A percentile compares a stretch with the other conserved stretches of the same genome.
These are phyloP conservation scores for Serendipita vermifera DNA, from an alignment of 768 basidiomycete genomes.

Conservation along the genomic window DNA sequence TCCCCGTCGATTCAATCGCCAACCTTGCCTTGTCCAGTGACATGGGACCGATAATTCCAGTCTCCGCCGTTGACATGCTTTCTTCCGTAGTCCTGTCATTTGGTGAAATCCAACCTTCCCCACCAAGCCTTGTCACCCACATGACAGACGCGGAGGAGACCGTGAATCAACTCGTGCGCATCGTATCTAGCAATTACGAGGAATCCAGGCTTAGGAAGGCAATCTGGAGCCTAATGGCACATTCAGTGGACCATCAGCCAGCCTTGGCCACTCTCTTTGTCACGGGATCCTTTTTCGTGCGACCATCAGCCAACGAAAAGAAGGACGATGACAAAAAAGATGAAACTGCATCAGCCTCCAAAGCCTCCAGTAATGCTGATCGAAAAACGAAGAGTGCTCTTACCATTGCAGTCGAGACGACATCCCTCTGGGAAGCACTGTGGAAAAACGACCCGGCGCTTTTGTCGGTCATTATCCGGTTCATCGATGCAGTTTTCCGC, in stretches of 20 bases:
- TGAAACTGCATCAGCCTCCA: conserved; percentile 17
- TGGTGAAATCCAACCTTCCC: conserved; percentile 43
- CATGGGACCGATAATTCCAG: conserved; percentile 44
- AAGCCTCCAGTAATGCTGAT: conserved; percentile 17
- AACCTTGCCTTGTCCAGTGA: conserved; percentile 53
- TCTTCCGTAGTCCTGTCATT: conserved; percentile 54
- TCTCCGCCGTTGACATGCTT: conserved; percentile 55
- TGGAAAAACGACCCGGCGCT: conserved; percentile 71
- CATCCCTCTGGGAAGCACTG: conserved; percentile 56
- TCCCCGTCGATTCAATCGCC: conserved; percentile 66
- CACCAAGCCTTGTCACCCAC: conserved; percentile 65
- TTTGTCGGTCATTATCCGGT: conserved; percentile 58
- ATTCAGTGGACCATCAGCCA: conserved; percentile 76
- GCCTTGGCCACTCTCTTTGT: conserved; percentile 72
- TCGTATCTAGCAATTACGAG: conserved; percentile 68
- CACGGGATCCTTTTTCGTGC: conserved; percentile 51
- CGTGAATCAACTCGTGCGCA: conserved; percentile 51
- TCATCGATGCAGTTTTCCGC: conserved; percentile 68
- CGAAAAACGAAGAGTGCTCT: conserved; percentile 41
- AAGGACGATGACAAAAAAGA: conserved; percentile 15
- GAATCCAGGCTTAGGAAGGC: conserved; percentile 57
- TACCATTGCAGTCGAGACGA: conserved; percentile 49
- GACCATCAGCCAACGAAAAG: conserved; percentile 31
- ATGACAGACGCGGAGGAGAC: conserved; percentile 64
- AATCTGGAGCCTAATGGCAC: conserved; percentile 72